Evolutionary conservation across 2,329 filamentous ascomycete species (phyloP), one percentile per base, ranked within the genome.

Genomic region (Stagonosporopsis tanaceti): DNA sequence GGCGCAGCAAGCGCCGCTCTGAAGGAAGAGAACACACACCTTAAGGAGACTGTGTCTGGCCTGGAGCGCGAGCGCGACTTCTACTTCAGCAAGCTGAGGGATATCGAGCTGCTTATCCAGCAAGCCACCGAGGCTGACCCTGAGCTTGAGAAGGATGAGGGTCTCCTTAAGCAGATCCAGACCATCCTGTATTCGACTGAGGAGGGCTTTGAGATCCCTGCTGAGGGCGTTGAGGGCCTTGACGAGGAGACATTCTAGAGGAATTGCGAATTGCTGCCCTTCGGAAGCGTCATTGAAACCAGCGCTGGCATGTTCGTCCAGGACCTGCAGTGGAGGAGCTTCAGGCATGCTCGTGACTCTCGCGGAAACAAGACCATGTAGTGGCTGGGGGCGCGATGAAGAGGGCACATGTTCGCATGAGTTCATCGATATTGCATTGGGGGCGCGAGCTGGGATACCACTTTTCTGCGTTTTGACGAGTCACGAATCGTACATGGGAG

Each of bases 61-160:
- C 84, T 99, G 39, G 95, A 99, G 84, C 89, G 95, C 69, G 95
- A 99, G 82, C 87, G 95, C 47, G 95, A 99, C 77, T 99, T 99
- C 77, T 99, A 99, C 84, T 99, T 99, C 80, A 96, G 92, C 85
- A 99, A 99, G 84, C 85, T 99, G 64, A 87, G 95, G 58, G 95
- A 99, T 75, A 99, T 99, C 68, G 95, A 99, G 80, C 82, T 99
- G 64, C 82, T 99, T 70, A 86, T 99, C 53, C 95, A 99, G 81
- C 90, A 92, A 71, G 93, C 93, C 11, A 90, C 96, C 72, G 95
- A 99, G 68, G 90, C 92, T 62, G 91, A 97, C 65, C 93, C 93
- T 0, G 90, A 96, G 79, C 81, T 98, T 48, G 95, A 97, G 81
- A 94, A 96, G 85, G 91, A 96, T 60, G 94, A 97, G 70, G 89